Evolutionary conservation across 2,329 filamentous ascomycete species (phyloP).

Genomic region (Penicillium italicum): DNA sequence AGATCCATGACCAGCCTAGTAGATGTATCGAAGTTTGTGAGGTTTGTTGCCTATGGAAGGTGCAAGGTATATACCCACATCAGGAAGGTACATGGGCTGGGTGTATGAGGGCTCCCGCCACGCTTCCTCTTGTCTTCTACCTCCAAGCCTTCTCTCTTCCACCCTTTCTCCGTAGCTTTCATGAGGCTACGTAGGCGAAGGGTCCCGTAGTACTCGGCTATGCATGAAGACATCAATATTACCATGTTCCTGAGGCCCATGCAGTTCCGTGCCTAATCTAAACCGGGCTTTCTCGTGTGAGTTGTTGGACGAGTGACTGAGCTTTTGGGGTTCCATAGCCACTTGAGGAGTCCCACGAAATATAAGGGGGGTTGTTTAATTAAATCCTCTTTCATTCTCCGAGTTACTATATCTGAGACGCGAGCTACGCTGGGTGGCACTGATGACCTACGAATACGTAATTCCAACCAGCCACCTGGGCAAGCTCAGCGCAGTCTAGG

Average conservation of each 20-base stretch:
- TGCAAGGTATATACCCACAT: background rate
- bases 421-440: background rate
- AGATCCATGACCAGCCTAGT: background rate
- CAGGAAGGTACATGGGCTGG: background rate
- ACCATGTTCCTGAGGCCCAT: background rate
- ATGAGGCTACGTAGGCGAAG: background rate
- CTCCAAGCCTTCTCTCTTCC: background rate
- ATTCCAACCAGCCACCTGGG: conserved; percentile 9
- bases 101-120: background rate
- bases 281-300: background rate
- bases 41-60: background rate
- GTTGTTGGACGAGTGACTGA: background rate
- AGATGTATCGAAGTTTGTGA: background rate
- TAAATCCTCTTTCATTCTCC: background rate
- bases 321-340: background rate
- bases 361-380: background rate
- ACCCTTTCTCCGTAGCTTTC: background rate
- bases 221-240: background rate
- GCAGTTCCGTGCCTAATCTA: background rate
- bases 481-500: background rate
- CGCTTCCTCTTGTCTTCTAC: background rate
- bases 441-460: conserved; percentile 15
- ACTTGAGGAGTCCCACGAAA: background rate
- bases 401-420: too few relatives aligned
- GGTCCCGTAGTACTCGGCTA: background rate